Conservation (phyloP, 129 eudicot species). For the Mikania micrantha region DNA sequence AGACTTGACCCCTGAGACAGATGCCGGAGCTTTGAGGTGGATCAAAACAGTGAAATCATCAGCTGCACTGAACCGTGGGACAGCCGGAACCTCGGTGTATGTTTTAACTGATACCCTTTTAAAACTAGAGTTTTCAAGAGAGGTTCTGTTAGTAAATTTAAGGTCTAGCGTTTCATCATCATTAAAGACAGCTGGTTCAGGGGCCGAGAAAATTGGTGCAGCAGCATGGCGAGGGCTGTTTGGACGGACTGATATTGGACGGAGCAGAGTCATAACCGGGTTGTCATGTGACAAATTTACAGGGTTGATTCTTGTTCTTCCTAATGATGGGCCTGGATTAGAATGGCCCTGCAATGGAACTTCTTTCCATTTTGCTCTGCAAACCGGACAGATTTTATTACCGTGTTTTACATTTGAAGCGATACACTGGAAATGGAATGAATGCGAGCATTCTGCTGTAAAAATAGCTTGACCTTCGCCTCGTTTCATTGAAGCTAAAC, state of each 20-base stretch:
- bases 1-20: too few species aligned
- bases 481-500: conserved; percentile 60
- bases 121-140: conserved; percentile 5
- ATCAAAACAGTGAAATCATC: conserved; percentile 51
- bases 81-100: conserved; percentile 64
- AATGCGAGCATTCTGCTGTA: conserved; percentile 91
- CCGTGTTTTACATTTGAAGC: conserved; percentile 87
- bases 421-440: conserved; percentile 88
- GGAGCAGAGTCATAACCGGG: too few species aligned
- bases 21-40: conserved; percentile 85
- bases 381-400: conserved; percentile 73
- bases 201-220: conserved; percentile 33
- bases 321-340: too few species aligned
- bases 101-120: conserved; percentile 38
- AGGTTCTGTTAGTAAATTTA: too few species aligned
- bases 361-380: conserved; percentile 91
- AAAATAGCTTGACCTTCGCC: conserved; percentile 76
- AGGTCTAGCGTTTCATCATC: too few species aligned
- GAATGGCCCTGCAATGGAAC: conserved; percentile 58
- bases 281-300: too few species aligned
- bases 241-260: too few species aligned
- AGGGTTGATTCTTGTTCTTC: too few species aligned
- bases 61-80: conserved; percentile 39
- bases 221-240: too few species aligned
- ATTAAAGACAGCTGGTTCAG: conserved; percentile 56